Base-by-base conservation (phyloP, 352 stramenopile genomes). In the Globisporangium paddicum region DNA sequence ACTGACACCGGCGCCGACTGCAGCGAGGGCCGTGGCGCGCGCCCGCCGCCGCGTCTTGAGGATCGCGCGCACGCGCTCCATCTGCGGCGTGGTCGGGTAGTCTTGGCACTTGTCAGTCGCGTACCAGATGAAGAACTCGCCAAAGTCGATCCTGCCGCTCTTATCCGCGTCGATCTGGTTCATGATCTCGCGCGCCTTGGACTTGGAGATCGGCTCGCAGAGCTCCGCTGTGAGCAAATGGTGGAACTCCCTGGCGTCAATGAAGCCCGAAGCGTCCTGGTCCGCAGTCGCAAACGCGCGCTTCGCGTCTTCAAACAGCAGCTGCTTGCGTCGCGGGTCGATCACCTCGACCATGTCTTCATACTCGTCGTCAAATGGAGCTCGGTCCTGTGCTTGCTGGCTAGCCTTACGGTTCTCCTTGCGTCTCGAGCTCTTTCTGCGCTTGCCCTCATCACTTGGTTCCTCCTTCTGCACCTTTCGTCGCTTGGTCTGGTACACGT, bases 51-150 rank as follows among this genome's bases (percentile, higher is more conserved):
- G 64, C 0, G 69, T 78, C 55, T 67, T 63, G 5, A 82, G 64
- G 25, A 79, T 21, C 2, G 65, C 67, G 3, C 62, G 55, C 9
- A 61, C 63, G 34, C 73, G 73, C 23, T 76, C 73, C 38, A 73
- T 69, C 35, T 82, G 56, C 11, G 59, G 16, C 0, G 67, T 77
- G 28, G 56, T 16, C 23, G 67, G 69, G 32, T 72, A 72, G 41
- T 82, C 73, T 57, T 82, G 73, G 50, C 70, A 78, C n/a, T 77
- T 82, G 18, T 78, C 64, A 5, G 63, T 66, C 7, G 70, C 73
- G 42, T 82, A 82, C 73, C 73, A 82, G 32, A 68, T 44, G 51
- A 79, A 82, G 50, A 82, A 82, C 61, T 82, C 73, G 46, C 73
- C 48, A 50, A 82, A 77, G 41, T 79, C 70, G 44, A 82, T 77